A percentile compares a stretch with the other conserved stretches of the same genome.
Conservation (phyloP, 225 moss, liverwort and hornwort genomes). For the Asterella californica region DNA sequence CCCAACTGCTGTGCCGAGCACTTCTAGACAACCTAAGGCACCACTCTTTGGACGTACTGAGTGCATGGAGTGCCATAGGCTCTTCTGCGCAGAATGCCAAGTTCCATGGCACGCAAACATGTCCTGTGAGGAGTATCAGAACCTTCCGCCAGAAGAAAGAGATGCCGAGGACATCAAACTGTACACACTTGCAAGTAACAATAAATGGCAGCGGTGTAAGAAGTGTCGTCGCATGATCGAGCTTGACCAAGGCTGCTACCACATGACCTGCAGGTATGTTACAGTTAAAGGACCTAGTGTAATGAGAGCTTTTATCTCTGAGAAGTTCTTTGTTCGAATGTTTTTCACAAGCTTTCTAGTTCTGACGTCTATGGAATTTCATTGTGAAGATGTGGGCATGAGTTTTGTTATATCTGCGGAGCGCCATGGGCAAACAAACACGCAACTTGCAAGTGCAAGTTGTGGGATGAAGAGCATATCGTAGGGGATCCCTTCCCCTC, state of each 20-base stretch:
- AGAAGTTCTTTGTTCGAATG: too few relatives aligned
- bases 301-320: background rate
- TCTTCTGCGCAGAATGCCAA: conserved; percentile 82
- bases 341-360: too few relatives aligned
- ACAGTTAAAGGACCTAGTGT: background rate
- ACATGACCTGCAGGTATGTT: conserved; percentile 89
- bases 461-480: conserved; percentile 81
- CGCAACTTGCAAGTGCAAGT: conserved; percentile 77
- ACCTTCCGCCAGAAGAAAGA: conserved; percentile 61
- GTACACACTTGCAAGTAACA: conserved; percentile 70
- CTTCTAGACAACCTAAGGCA: conserved; percentile 36
- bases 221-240: conserved; percentile 89
- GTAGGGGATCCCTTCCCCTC: conserved; percentile 43
- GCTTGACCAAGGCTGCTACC: conserved; percentile 84
- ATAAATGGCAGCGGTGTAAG: conserved; percentile 92
- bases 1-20: conserved; percentile 38
- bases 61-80: conserved; percentile 63
- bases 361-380: too few relatives aligned
- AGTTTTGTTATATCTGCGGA: conserved; percentile 89
- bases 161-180: conserved; percentile 79
- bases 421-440: conserved; percentile 74
- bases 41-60: conserved; percentile 30
- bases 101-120: conserved; percentile 82
- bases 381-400: conserved; percentile 70
- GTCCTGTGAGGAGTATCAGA: conserved; percentile 72